Evolutionary conservation across 805 yeast species (phyloP).

Genomic region (Metahyphopichia silvanorum): DNA sequence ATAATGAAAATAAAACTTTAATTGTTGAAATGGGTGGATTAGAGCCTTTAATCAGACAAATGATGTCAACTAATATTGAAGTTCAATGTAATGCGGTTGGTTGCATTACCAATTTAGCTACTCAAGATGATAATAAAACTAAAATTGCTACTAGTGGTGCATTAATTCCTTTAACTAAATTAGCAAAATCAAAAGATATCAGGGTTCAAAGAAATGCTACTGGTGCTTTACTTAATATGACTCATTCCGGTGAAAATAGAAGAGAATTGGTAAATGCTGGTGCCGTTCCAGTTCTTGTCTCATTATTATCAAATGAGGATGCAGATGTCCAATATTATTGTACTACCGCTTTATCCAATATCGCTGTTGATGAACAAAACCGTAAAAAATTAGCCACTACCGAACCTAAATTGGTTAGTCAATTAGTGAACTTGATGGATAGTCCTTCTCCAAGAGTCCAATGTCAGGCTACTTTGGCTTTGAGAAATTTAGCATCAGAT

Average conservation of each 20-base stretch:
- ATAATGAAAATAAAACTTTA: slow-evolving; percentile 87
- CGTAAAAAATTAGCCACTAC: slow-evolving; percentile 85
- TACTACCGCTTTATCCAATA: slow-evolving; percentile 94
- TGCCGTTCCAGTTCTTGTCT: slow-evolving; percentile 93
- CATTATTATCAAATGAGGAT: slow-evolving; percentile 79
- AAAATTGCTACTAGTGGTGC: slow-evolving; percentile 97
- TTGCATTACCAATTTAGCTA: slow-evolving; percentile 95
- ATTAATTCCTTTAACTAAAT: slow-evolving; percentile 84
- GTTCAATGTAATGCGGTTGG: slow-evolving; percentile 99
- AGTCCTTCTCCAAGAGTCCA: slow-evolving; percentile 92
- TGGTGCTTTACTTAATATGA: slow-evolving; percentile 96
- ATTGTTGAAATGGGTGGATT: slow-evolving; percentile 98
- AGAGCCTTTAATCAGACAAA: slow-evolving; percentile 93
- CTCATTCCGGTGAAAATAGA: slow-evolving; percentile 95
- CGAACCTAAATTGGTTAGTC: slow-evolving; percentile 87
- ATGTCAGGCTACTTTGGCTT: slow-evolving; percentile 96
- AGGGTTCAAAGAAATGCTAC: slow-evolving; percentile 98
- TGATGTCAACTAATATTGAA: slow-evolving; percentile 96
- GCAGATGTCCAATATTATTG: slow-evolving; percentile 98
- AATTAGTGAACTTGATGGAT: slow-evolving; percentile 87
- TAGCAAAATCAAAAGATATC: slow-evolving; percentile 90
- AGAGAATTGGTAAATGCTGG: slow-evolving; percentile 97
- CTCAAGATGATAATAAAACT: slow-evolving; percentile 94
- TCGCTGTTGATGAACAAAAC: slow-evolving; percentile 93
- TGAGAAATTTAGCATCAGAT: slow-evolving; percentile 94